Evolutionary conservation across 2,329 filamentous ascomycete species (phyloP), one percentile per base, ranked within the genome.

Genomic region (Hymenoscyphus fructigenus): DNA sequence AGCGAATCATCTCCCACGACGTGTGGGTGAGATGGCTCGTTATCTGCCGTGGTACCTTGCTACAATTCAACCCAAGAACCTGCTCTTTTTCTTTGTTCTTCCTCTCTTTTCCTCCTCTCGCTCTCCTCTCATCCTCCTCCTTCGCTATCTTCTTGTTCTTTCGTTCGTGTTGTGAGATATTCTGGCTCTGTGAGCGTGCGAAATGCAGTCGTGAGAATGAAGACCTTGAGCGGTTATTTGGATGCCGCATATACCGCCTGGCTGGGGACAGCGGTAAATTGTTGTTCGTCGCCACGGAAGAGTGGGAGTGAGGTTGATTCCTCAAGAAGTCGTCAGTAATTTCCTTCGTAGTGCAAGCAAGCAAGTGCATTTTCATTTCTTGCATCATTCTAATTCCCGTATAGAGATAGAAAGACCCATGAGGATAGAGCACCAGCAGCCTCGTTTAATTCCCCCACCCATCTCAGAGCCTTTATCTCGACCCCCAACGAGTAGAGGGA

Each of bases 401-500:
- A 28, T 65, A 77, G 76, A 70, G 66, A 65, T 71, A 58, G 73
- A 75, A 66, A 76, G 73, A 68, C 73, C 75, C 26, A 78, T 79
- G 71, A 72, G 72, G 69, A 73, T 79, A 61, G 68, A 78, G 65
- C 73, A 77, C 69, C 70, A 79, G 58, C 78, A 80, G 69, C 79
- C 79, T 38, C 76, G 73, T 59, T 72, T 76, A 44, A 66, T 77
- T 56, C 73, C 77, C 41, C 74, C 77, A 47, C 78, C 77, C 44
- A 65, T 75, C 47, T 68, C 69, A 60, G 71, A 75, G 10, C 72
- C 71, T 17, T 67, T 67, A 59, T 71, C 72, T 38, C 63, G 69
- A 41, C 71, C 75, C 10, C 9, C n/a, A 26, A 70, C 69, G 17
- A 73, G 76, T 36, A 68, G 72, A 68, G 68, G 70, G 12, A 69